phyloP scores from a whole-genome alignment of 805 yeast genomes.

The Saccharomycopsis schoenii region DNA sequence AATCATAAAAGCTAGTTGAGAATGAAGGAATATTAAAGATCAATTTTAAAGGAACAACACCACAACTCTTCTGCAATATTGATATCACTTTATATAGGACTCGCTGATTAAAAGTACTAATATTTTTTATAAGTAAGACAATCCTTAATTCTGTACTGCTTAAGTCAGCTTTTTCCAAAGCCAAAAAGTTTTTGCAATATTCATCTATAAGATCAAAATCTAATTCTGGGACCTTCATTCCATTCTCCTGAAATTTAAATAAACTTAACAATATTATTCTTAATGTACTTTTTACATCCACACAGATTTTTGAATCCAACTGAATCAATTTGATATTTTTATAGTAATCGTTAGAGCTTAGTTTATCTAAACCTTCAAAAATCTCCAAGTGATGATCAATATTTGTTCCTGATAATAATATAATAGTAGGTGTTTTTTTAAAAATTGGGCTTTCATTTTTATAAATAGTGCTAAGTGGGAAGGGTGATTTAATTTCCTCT shows the following conservation, averaged over 20 bases:
- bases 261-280: slow-evolving; percentile 5
- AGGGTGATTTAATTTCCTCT: background rate
- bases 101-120: slow-evolving; percentile 11
- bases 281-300: slow-evolving; percentile 4
- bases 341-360: background rate
- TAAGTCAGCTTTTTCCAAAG: background rate
- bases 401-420: slow-evolving; percentile 14
- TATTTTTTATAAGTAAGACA: slow-evolving; percentile 11
- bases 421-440: slow-evolving; percentile 6
- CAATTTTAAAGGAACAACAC: slow-evolving; percentile 7
- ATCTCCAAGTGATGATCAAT: slow-evolving; percentile 10
- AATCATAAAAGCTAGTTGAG: slow-evolving; percentile 5
- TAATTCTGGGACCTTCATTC: background rate
- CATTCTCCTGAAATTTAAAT: background rate
- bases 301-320: slow-evolving; percentile 12
- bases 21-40: slow-evolving; percentile 12
- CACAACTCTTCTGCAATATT: slow-evolving; percentile 5
- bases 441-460: background rate
- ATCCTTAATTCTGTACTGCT: slow-evolving; percentile 6
- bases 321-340: slow-evolving; percentile 6
- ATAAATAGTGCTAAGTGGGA: background rate
- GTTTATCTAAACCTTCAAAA: background rate
- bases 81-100: slow-evolving; percentile 2
- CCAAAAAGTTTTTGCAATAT: slow-evolving; percentile 1
- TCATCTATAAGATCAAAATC: slow-evolving; percentile 10